These are phyloP conservation scores for Penicillium nucicola DNA, from an alignment of 495 filamentous ascomycete genomes.

Conservation along the genomic window DNA sequence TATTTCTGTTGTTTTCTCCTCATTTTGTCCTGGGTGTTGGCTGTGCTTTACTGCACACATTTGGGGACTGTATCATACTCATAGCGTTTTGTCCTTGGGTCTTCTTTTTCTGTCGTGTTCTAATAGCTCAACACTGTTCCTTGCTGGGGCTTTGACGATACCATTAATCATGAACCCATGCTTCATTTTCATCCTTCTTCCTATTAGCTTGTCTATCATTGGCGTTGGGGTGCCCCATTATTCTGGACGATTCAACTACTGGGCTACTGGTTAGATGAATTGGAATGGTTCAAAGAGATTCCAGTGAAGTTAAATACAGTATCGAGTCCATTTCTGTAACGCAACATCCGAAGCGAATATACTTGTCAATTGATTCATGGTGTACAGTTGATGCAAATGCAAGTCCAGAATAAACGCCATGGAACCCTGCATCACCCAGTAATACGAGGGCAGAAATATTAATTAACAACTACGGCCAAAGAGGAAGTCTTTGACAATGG, in stretches of 20 bases:
- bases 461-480: conserved; percentile 43
- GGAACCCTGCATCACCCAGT: background rate
- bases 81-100: conserved; percentile 12
- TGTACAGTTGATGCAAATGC: background rate
- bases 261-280: background rate
- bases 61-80: conserved; percentile 16
- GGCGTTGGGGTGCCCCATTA: too few species aligned
- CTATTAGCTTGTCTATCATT: background rate
- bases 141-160: background rate
- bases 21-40: background rate
- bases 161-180: background rate
- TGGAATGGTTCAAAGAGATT: background rate
- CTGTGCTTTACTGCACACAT: conserved; percentile 6
- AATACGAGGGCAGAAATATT: background rate
- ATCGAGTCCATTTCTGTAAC: too few species aligned
- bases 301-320: too few species aligned
- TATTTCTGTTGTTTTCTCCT: too few species aligned
- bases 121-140: background rate
- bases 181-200: background rate
- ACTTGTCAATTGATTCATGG: background rate
- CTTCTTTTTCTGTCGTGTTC: conserved; percentile 6
- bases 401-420: background rate
- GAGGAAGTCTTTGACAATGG: conserved; percentile 70
- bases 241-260: background rate
- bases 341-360: too few species aligned